phyloP scores from a whole-genome alignment of 257 asterid genomes.

The Agastache rugosa region DNA sequence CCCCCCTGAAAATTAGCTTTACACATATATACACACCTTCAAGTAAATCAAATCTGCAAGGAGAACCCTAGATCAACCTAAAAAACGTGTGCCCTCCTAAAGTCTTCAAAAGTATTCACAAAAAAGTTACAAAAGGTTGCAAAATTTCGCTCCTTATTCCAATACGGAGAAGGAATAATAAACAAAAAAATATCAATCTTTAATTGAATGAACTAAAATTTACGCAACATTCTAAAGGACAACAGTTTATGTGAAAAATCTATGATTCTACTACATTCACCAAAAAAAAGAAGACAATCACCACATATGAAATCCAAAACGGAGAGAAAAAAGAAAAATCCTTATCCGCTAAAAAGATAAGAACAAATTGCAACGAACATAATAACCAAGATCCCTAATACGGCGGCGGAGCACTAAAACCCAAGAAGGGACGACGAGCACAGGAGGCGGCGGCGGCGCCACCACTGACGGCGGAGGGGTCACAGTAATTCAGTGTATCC shows the following conservation, averaged over 20 bases:
- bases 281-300: not conserved
- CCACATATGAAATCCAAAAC: not conserved
- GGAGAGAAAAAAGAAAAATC: not conserved
- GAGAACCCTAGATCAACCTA: not conserved
- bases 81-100: too few relatives aligned
- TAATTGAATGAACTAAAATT: slow-evolving; percentile 8
- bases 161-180: not conserved
- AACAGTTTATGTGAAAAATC: not conserved
- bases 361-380: not conserved
- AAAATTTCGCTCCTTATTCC: not conserved
- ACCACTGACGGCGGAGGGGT: slow-evolving; percentile 25
- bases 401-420: slow-evolving; percentile 58
- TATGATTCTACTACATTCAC: not conserved
- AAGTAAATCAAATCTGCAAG: not conserved
- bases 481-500: slow-evolving; percentile 46
- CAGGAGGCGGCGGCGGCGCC: slow-evolving; percentile 12
- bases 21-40: not conserved
- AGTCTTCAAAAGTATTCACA: not conserved
- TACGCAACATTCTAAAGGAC: not conserved
- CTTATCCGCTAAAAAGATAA: not conserved
- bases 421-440: slow-evolving; percentile 63
- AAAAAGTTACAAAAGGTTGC: not conserved
- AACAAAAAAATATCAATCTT: not conserved
- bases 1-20: not conserved
- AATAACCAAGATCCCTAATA: slow-evolving; percentile 29